Conservation (phyloP, 495 filamentous ascomycete species). For the Penicillium coffeae region DNA sequence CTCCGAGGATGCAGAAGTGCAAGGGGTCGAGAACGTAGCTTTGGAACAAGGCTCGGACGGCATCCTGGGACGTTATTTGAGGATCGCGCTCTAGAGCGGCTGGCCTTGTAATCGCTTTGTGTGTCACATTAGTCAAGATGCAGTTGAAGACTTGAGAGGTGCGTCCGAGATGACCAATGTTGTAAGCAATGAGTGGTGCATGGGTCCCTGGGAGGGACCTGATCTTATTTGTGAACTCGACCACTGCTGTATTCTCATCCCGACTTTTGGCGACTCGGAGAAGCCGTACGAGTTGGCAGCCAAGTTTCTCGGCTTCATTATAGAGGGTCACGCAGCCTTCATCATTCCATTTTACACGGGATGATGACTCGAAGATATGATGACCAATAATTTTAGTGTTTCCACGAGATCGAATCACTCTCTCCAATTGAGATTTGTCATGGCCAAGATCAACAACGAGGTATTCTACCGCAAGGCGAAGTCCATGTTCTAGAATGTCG, state of each 20-base stretch:
- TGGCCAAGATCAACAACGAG: slow-evolving; percentile 62
- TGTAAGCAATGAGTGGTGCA: slow-evolving; percentile 66
- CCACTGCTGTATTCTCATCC: slow-evolving; percentile 55
- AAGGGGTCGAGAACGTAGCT: slow-evolving; percentile 61
- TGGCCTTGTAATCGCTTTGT: slow-evolving; percentile 51
- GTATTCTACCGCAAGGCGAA: slow-evolving; percentile 73
- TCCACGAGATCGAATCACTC: slow-evolving; percentile 53
- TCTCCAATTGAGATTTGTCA: slow-evolving; percentile 34
- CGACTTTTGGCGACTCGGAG: slow-evolving; percentile 57
- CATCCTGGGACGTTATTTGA: slow-evolving; percentile 53
- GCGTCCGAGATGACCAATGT: slow-evolving; percentile 64
- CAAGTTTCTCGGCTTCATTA: slow-evolving; percentile 53
- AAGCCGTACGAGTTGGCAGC: slow-evolving; percentile 68
- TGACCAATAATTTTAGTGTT: slow-evolving; percentile 74
- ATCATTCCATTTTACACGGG: slow-evolving; percentile 58
- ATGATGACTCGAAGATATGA: slow-evolving; percentile 49
- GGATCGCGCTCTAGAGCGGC: slow-evolving; percentile 31
- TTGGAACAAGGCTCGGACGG: slow-evolving; percentile 51
- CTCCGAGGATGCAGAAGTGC: slow-evolving; percentile 71
- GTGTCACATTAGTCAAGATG: slow-evolving; percentile 65
- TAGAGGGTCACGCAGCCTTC: slow-evolving; percentile 54
- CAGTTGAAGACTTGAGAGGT: slow-evolving; percentile 65
- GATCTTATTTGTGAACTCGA: slow-evolving; percentile 50
- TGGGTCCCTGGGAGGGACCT: slow-evolving; percentile 32
- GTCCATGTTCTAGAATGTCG: slow-evolving; percentile 57